Percentiles rank a stretch among this genome's conserved stretches.
These are phyloP conservation scores for Elsinoe ampelina DNA, from an alignment of 2,329 filamentous ascomycete species.

Conservation along the genomic window DNA sequence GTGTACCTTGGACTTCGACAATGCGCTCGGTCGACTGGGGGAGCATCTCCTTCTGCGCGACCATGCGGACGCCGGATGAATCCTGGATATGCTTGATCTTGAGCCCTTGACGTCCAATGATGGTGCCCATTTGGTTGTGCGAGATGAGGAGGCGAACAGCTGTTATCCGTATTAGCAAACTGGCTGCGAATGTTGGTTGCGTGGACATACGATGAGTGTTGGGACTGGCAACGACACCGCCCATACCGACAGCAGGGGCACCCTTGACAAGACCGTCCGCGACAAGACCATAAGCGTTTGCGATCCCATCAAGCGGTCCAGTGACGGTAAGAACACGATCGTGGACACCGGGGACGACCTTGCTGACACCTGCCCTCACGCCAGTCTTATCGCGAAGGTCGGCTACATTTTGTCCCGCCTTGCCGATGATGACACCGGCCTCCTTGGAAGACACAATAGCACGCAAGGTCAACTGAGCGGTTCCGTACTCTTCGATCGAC, in stretches of 20 bases:
- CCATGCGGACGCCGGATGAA: conserved; percentile 93
- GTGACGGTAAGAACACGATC: conserved; percentile 95
- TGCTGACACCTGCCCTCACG: conserved; percentile 96
- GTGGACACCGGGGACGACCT: conserved; percentile 94
- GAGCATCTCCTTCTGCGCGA: conserved; percentile 98
- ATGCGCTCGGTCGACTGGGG: conserved; percentile 97
- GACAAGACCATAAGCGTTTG: conserved; percentile 87
- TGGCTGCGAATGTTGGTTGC: neutral
- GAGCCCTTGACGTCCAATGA: conserved; percentile 89
- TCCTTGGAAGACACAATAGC: conserved; percentile 99
- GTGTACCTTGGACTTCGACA: conserved; percentile 90
- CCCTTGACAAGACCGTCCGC: conserved; percentile 86
- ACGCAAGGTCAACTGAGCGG: conserved; percentile 83
- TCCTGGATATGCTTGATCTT: conserved; percentile 99
- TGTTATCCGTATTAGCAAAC: conserved; percentile 32
- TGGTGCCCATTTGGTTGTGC: conserved; percentile 99
- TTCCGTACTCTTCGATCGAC: conserved; percentile 94
- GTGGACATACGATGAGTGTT: conserved; percentile 80
- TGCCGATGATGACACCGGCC: conserved; percentile 97
- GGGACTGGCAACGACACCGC: conserved; percentile 73
- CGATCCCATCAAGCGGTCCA: conserved; percentile 76
- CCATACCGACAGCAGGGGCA: conserved; percentile 92
- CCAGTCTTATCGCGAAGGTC: conserved; percentile 95
- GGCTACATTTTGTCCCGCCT: conserved; percentile 95
- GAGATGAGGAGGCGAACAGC: conserved; percentile 97